Evolutionary conservation across 306 rosid species (phyloP).

Genomic region (Pterocarpus santalinus): DNA sequence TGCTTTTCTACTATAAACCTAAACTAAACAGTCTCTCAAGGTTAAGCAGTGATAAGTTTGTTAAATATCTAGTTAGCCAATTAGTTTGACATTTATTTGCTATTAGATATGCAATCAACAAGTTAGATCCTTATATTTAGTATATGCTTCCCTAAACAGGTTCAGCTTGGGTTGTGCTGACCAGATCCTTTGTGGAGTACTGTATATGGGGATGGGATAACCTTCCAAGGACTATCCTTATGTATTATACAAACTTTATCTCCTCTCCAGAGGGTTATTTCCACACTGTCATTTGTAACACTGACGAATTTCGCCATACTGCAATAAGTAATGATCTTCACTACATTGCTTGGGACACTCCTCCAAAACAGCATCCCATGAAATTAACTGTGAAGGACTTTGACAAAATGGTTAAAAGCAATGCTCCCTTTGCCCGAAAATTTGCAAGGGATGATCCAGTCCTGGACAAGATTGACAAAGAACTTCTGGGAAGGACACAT

Average conservation of each 20-base stretch:
- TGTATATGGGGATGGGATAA: constrained; percentile 99
- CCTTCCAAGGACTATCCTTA: constrained; percentile 85
- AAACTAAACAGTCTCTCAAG: neutral
- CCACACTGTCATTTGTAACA: constrained; percentile 89
- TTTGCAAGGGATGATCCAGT: constrained; percentile 83
- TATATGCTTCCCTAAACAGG: constrained; percentile 64
- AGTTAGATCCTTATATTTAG: constrained; percentile 35
- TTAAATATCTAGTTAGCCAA: neutral
- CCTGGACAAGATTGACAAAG: constrained; percentile 88
- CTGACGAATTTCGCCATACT: constrained; percentile 68
- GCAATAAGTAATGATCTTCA: constrained; percentile 93
- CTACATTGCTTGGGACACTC: constrained; percentile 98
- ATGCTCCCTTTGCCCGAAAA: constrained; percentile 88
- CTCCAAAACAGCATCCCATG: constrained; percentile 96
- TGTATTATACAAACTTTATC: constrained; percentile 87
- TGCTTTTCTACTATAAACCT: constrained; percentile 1
- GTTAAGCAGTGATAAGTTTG: constrained; percentile 6
- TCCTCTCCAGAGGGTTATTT: constrained; percentile 96
- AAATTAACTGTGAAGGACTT: constrained; percentile 79
- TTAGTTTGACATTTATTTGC: neutral
- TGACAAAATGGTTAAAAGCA: constrained; percentile 87
- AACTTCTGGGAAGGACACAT: constrained; percentile 73
- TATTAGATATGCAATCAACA: neutral
- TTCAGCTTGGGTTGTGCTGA: constrained; percentile 94
- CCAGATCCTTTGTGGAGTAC: constrained; percentile 83